Conservation (phyloP, 2,329 filamentous ascomycete genomes). For the Penicillium sp. region DNA sequence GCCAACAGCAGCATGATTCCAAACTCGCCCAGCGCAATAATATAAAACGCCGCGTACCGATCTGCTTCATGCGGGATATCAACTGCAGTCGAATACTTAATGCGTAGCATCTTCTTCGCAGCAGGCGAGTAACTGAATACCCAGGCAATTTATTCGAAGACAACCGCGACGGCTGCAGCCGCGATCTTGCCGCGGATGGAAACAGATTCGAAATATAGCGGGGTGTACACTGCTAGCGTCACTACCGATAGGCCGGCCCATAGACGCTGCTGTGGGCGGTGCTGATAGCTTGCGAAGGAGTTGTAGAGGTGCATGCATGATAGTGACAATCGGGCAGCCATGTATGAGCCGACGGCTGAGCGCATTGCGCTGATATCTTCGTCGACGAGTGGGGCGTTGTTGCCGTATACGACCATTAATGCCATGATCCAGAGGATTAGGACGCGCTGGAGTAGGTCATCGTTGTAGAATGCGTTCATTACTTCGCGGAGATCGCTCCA, state of each 20-base stretch:
- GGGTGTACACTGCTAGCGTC: conserved; percentile 45
- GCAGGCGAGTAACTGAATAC: conserved; percentile 47
- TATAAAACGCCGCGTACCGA: conserved; percentile 53
- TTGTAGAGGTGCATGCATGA: conserved; percentile 42
- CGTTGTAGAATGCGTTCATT: conserved; percentile 56
- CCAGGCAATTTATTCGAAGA: conserved; percentile 47
- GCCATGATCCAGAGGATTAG: conserved; percentile 55
- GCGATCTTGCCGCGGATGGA: conserved; percentile 45
- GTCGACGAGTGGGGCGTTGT: conserved; percentile 49
- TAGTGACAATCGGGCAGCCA: conserved; percentile 46
- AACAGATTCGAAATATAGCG: conserved; percentile 46
- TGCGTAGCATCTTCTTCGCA: conserved; percentile 45
- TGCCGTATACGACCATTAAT: conserved; percentile 49
- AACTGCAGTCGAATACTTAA: conserved; percentile 50
- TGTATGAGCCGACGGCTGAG: conserved; percentile 48
- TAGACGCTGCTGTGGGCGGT: conserved; percentile 48
- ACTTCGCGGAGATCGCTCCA: conserved; percentile 53
- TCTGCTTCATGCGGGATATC: conserved; percentile 53
- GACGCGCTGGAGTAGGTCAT: conserved; percentile 50
- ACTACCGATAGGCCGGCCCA: conserved; percentile 45
- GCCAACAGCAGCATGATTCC: conserved; percentile 48
- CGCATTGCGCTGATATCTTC: conserved; percentile 48
- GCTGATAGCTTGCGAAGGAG: conserved; percentile 50
- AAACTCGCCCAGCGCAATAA: conserved; percentile 54
- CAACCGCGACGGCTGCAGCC: conserved; percentile 44